These are phyloP conservation scores for Cytospora schulzeri DNA, from an alignment of 2,329 filamentous ascomycete species.

Conservation along the genomic window DNA sequence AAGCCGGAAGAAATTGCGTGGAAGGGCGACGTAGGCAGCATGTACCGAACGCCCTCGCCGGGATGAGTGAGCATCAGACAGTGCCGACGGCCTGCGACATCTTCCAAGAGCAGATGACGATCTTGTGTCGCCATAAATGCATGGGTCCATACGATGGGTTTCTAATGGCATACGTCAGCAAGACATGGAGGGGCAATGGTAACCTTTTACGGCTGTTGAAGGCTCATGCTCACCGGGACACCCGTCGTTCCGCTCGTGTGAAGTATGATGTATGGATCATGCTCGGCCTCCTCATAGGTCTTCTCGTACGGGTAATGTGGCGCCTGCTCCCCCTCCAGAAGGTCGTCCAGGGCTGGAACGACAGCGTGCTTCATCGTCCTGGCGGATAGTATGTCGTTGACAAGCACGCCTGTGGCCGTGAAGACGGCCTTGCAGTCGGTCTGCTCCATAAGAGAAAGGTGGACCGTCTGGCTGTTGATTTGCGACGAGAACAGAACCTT, in stretches of 20 bases:
- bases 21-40: conserved; percentile 29
- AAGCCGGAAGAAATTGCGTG: conserved; percentile 28
- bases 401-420: conserved; percentile 26
- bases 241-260: conserved; percentile 33
- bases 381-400: conserved; percentile 28
- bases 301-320: conserved; percentile 31
- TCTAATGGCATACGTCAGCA: conserved; percentile 12
- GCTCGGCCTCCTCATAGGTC: conserved; percentile 29
- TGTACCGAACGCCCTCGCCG: conserved; percentile 26
- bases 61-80: conserved; percentile 14
- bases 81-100: conserved; percentile 27
- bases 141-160: conserved; percentile 28
- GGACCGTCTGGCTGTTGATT: conserved; percentile 29
- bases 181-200: neutral
- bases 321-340: conserved; percentile 21
- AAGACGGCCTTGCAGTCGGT: conserved; percentile 29
- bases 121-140: conserved; percentile 20
- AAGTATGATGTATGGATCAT: conserved; percentile 29
- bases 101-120: conserved; percentile 23
- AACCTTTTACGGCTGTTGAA: neutral
- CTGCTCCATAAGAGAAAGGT: conserved; percentile 31
- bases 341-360: conserved; percentile 28
- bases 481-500: conserved; percentile 32
- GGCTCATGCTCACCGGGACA: conserved; percentile 24
- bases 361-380: conserved; percentile 27